Percentiles rank a stretch among this genome's conserved stretches.
These are phyloP conservation scores for Penicillium nordicum DNA, from an alignment of 2,329 filamentous ascomycete genomes.

Conservation along the genomic window DNA sequence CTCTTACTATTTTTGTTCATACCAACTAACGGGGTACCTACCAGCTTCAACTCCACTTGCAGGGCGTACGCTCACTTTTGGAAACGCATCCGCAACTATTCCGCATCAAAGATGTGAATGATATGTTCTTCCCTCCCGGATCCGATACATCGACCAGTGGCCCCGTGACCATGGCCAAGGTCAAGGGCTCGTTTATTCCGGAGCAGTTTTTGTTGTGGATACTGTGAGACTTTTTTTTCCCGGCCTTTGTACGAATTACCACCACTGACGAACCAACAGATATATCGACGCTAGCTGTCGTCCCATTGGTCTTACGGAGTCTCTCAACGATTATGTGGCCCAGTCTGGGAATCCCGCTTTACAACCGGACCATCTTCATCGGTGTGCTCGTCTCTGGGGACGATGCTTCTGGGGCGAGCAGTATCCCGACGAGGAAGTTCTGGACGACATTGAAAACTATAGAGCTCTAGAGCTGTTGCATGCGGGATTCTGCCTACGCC, in stretches of 20 bases:
- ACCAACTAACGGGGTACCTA: background rate
- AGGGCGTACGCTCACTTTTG: constrained; percentile 36
- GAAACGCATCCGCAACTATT: constrained; percentile 36
- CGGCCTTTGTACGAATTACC: background rate
- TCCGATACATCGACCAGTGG: constrained; percentile 6
- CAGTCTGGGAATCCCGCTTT: constrained; percentile 31
- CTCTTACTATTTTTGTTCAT: background rate
- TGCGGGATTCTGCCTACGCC: constrained; percentile 26
- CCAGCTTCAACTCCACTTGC: constrained; percentile 34
- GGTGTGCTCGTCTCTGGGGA: constrained; percentile 35
- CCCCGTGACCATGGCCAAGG: constrained; percentile 11
- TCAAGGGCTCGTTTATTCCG: constrained; percentile 35
- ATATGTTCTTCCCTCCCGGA: constrained; percentile 26
- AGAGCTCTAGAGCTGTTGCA: constrained; percentile 35
- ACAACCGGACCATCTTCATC: constrained; percentile 34
- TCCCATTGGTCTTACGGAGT: constrained; percentile 30
- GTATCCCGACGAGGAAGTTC: constrained; percentile 36
- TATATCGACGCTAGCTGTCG: constrained; percentile 31
- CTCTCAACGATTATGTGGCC: constrained; percentile 34
- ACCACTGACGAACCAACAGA: constrained; percentile 12
- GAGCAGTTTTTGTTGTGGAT: constrained; percentile 38
- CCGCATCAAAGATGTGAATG: constrained; percentile 28
- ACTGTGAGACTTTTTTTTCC: constrained; percentile 23
- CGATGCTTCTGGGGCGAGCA: constrained; percentile 37
- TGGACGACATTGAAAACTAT: constrained; percentile 42